Evolutionary conservation across 1,284 basidiomycete species (phyloP), one percentile per base, ranked within the genome.

Genomic region (Xerocomus amazonicus): DNA sequence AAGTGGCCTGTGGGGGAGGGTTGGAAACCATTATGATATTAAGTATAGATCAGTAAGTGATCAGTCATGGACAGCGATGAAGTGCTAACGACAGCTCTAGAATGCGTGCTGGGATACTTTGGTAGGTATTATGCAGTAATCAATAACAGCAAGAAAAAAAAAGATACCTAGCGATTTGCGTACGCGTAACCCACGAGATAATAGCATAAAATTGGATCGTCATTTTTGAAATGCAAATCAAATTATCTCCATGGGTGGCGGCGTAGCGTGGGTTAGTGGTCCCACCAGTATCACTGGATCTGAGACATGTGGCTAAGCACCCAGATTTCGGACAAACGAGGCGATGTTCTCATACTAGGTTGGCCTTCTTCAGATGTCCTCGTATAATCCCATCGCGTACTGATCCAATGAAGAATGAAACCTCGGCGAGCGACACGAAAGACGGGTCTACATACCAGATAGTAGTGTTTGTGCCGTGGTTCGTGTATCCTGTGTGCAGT

Each of bases 1-100:
- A 84, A 84, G 64, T 81, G 77, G 76, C 82, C 81, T 3, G 75
- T 71, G 51, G 75, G 76, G 1, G 75, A 82, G 35, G 81, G 82
- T 3, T 84, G 81, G 83, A 72, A 63, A 54, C 74, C 73, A 31
- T 61, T 83, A 36, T 68, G 47, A 56, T 5, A 45, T 45, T 45
- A 23, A 23, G 19, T 23, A 34, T 26, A 38, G 17, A 39, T 47
- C 39, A 39, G 48, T 27, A 12, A 47, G 23, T 34, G 28, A 10
- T 35, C 33, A 16, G 35, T 33, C 35, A 12, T 39, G 47, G 38
- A 47, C 46, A 16, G 34, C 9, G 13, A 28, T 14, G 36, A 44
- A 17, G 36, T 10, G 14, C 16, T 29, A 45, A 26, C 9, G 3
- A 19, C 7, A 45, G n/a, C 16, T 47, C 40, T 47, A 48, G 48